Evolutionary conservation across 306 rosid species (phyloP).

Genomic region (Quercus gilva): DNA sequence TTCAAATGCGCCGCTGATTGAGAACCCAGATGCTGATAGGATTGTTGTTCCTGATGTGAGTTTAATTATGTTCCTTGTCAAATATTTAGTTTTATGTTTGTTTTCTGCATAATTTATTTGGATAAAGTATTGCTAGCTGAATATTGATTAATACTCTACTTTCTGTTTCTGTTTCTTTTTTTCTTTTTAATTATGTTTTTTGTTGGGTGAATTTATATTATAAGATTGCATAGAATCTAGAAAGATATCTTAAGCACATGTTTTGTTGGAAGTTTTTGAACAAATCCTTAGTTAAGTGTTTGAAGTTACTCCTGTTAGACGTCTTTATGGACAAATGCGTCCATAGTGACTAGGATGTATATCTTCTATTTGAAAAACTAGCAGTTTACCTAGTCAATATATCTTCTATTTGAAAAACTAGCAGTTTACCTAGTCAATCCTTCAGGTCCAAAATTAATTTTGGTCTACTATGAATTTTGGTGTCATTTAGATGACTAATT

Average conservation of each 20-base stretch:
- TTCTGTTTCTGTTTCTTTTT: not conserved
- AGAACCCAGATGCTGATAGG: slow-evolving; percentile 56
- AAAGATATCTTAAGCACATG: not conserved
- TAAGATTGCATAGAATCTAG: not conserved
- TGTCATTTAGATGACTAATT: not conserved
- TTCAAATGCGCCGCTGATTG: slow-evolving; percentile 73
- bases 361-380: too few species aligned
- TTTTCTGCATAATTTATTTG: not conserved
- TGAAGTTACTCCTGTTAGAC: too few species aligned
- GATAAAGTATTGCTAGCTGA: not conserved
- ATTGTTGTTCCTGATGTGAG: slow-evolving; percentile 95
- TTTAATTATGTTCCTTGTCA: not conserved
- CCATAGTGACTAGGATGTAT: too few species aligned
- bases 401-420: too few species aligned
- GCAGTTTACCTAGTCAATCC: too few species aligned
- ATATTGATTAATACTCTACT: not conserved
- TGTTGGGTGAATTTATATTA: too few species aligned
- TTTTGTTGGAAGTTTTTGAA: not conserved
- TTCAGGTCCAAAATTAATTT: too few species aligned
- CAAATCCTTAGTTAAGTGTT: not conserved
- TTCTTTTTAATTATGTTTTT: not conserved
- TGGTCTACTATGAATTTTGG: not conserved
- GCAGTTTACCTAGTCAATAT: too few species aligned
- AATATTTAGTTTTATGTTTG: not conserved
- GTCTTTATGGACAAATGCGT: too few species aligned